Base-by-base conservation (phyloP, 2,329 filamentous ascomycete genomes). In the Graphilbum sp. region DNA sequence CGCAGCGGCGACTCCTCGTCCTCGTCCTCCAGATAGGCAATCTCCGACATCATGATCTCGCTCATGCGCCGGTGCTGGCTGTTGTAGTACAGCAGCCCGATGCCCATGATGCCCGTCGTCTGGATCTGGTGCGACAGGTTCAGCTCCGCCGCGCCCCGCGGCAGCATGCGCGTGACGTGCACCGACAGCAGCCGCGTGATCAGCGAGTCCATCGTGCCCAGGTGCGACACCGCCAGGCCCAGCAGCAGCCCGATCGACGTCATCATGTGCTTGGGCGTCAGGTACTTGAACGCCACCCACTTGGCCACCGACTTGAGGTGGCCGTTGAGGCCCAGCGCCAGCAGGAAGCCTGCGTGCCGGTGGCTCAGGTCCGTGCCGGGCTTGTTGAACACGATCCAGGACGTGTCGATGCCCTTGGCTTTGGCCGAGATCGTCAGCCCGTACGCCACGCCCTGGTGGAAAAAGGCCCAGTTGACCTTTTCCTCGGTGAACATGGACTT, bases 201-300 rank as follows among this genome's bases (percentile, higher is more conserved):
- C 21, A 95, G 67, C 2, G 84, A 90, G 54, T 98, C 90, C 88
- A 96, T 96, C 3, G 87, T 96, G 1, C 92, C 90, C 47, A 95
- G 68, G 53, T 94, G 93, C 1, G 90, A 96, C 20, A 84, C 90
- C 9, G 90, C 87, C 16, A 98, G 66, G 1, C 90, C 90, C 1
- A 98, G 66, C 3, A 98, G 67, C n/a, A 98, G 65, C 10, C 90
- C 90, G 39, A 98, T 88, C 1, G 90, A 96, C 19, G 90, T 96
- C 90, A 98, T 98, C 20, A 87, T 93, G 56, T 98, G 92, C 52
- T 98, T 98, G 2, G 90, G 88, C 0, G 90, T 98, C n/a, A 98
- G 64, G 49, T 98, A 98, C 53, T 95, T 96, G 69, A 96, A 98
- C 9, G 87, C 88, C 32, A 98, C 79, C 88, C 90, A 98, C 61